Percentiles rank a stretch among this genome's conserved stretches.
These are phyloP conservation scores for Gentiana dahurica DNA, from an alignment of 257 asterid genomes.

Conservation along the genomic window DNA sequence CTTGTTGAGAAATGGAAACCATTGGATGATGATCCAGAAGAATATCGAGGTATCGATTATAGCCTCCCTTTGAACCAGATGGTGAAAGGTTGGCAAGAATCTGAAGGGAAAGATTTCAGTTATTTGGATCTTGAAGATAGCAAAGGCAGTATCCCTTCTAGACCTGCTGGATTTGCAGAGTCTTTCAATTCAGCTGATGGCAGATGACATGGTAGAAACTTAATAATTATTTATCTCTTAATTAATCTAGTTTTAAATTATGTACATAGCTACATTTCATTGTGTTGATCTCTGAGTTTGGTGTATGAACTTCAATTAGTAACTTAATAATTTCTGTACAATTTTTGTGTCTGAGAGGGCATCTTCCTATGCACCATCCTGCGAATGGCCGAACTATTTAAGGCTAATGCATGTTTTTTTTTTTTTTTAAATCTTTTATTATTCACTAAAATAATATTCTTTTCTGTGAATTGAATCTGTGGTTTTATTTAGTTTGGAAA, in stretches of 20 bases:
- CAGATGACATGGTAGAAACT: conserved; percentile 23
- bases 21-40: conserved; percentile 50
- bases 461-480: too few relatives aligned
- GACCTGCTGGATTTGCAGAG: conserved; percentile 87
- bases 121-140: conserved; percentile 65
- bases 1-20: conserved; percentile 90
- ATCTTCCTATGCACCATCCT: too few relatives aligned
- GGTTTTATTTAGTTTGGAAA: too few relatives aligned
- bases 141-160: conserved; percentile 75
- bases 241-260: neutral
- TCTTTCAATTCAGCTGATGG: conserved; percentile 88
- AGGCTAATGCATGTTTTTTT: too few relatives aligned
- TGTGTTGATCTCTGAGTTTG: neutral
- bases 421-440: too few relatives aligned
- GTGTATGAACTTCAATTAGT: conserved; percentile 6
- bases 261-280: conserved; percentile 17
- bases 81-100: conserved; percentile 91
- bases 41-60: conserved; percentile 74
- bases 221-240: neutral
- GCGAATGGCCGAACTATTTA: too few relatives aligned
- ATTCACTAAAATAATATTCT: too few relatives aligned
- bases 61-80: conserved; percentile 88
- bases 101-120: conserved; percentile 58
- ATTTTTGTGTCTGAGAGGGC: too few relatives aligned
- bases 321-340: neutral